A percentile compares a stretch with the other conserved stretches of the same genome.
phyloP scores from a whole-genome alignment of 2,329 filamentous ascomycete species.

The Colletotrichum brevisporum region DNA sequence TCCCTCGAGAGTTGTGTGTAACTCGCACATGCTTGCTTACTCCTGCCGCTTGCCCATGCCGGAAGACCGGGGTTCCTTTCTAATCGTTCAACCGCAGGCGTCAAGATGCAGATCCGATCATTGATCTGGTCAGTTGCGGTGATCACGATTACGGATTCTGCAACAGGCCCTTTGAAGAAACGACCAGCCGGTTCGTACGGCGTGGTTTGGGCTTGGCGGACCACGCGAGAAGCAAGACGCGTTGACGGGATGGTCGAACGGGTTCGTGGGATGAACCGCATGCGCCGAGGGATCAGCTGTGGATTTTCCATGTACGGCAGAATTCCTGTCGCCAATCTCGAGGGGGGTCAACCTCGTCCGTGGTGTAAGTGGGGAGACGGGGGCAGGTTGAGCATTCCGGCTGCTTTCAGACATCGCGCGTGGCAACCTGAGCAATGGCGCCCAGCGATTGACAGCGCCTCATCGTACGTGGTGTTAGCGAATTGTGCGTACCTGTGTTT shows the following conservation, averaged over 20 bases:
- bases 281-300: constrained; percentile 21
- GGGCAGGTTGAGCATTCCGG: constrained; percentile 19
- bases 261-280: constrained; percentile 9
- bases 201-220: neutral
- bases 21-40: no score
- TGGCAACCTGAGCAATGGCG: constrained; percentile 6
- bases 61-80: no score
- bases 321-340: constrained; percentile 23
- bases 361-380: neutral
- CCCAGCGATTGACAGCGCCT: constrained; percentile 15
- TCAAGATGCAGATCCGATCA: no score
- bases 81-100: no score
- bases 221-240: neutral
- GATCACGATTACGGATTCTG: neutral
- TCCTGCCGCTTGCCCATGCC: no score
- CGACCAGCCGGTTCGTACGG: neutral
- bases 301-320: neutral
- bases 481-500: neutral
- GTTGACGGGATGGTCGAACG: neutral
- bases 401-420: constrained; percentile 25
- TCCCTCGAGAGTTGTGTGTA: no score
- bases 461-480: neutral
- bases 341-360: neutral
- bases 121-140: no score
- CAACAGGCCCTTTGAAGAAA: neutral